Evolutionary conservation across 768 basidiomycete species (phyloP).

Genomic region (Phanerodontia chrysosporium): DNA sequence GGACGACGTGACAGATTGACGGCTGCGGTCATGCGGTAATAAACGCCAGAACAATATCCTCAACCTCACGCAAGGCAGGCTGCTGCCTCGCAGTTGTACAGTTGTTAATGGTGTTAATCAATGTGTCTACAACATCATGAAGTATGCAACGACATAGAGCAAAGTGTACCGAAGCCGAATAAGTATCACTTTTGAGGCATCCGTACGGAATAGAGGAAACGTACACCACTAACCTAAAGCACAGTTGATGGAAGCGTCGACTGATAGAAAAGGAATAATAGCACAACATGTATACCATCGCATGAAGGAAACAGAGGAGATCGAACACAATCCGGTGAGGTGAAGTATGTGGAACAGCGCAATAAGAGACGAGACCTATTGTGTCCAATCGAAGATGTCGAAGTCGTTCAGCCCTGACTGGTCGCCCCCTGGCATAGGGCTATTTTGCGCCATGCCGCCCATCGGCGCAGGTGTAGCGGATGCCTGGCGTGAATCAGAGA

Average conservation of each 20-base stretch:
- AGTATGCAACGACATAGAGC: not conserved
- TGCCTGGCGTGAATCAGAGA: conserved; percentile 39
- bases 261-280: conserved; percentile 3
- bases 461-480: conserved; percentile 41
- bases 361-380: conserved; percentile 28
- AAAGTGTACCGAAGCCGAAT: not conserved
- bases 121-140: conserved; percentile 4
- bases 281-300: conserved; percentile 18
- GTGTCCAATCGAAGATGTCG: conserved; percentile 48
- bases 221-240: conserved; percentile 7
- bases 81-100: conserved; percentile 8
- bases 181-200: not conserved
- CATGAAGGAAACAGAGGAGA: conserved; percentile 10
- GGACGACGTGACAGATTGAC: not conserved
- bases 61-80: no score
- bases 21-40: not conserved
- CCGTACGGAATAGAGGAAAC: conserved; percentile 1
- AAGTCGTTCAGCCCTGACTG: conserved; percentile 43
- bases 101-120: not conserved
- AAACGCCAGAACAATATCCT: no score
- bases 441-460: conserved; percentile 37
- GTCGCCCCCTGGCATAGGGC: conserved; percentile 33
- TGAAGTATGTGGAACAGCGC: not conserved
- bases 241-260: conserved; percentile 20
- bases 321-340: conserved; percentile 10